Conservation (phyloP, 345 rosid species). For the Pelargonium nanum region DNA sequence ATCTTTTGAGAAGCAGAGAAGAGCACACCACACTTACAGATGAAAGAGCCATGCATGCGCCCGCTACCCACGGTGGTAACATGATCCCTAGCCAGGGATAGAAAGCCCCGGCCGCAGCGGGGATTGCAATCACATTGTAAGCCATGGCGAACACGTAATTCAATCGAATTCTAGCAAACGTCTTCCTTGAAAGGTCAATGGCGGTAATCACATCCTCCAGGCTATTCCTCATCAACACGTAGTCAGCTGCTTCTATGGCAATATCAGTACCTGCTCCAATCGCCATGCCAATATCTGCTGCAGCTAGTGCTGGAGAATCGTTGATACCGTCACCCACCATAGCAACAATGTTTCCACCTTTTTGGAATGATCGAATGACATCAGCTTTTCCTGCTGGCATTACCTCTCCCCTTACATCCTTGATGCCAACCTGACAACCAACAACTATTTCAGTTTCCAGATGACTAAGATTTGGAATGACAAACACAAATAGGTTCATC, state of each 20-base stretch:
- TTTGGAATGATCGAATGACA: not conserved
- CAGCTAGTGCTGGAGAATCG: conserved; percentile 32
- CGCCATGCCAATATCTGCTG: conserved; percentile 34
- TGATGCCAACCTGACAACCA: not conserved
- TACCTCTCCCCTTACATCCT: not conserved
- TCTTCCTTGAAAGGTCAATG: conserved; percentile 28
- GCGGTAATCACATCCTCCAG: conserved; percentile 28
- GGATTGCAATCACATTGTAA: conserved; percentile 26
- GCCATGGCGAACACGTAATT: conserved; percentile 30
- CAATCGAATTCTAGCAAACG: conserved; percentile 22
- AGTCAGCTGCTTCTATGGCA: conserved; percentile 34
- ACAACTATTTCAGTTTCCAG: not conserved
- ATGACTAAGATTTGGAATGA: too few species aligned
- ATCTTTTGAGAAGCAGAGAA: conserved; percentile 25
- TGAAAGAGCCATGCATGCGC: conserved; percentile 34
- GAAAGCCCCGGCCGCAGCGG: conserved; percentile 24
- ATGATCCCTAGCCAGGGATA: conserved; percentile 17
- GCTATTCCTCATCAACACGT: conserved; percentile 30
- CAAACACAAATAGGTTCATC: too few species aligned
- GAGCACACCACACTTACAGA: conserved; percentile 32
- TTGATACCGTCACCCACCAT: conserved; percentile 39
- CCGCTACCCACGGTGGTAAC: conserved; percentile 34
- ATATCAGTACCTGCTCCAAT: conserved; percentile 31
- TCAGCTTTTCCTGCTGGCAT: not conserved
- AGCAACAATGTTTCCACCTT: conserved; percentile 21